Base-by-base conservation (phyloP, 805 yeast species). In the Candida broadrunensis region DNA sequence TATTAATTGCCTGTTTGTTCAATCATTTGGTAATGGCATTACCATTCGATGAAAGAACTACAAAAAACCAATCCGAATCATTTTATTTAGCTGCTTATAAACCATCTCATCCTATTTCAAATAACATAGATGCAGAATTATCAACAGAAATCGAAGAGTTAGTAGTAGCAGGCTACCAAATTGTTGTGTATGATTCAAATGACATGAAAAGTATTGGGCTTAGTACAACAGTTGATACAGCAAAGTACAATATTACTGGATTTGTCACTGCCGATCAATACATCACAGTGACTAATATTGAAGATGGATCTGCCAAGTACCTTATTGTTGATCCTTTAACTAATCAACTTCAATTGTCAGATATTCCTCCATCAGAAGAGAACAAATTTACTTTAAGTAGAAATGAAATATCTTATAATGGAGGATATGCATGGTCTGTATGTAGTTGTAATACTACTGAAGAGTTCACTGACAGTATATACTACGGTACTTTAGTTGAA, bases 21-120 rank as follows among this genome's bases (percentile, higher is more conserved):
- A 11, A 8, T 25, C 29, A 25, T 5, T 25, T 25, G 14, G 5
- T n/a, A 25, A 9, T 5, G 14, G 29, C 29, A 13, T 25, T 13
- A 13, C 14, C 29, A 9, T 9, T 25, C 14, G 9, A 21, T 21
- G 9, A 21, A 9, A 21, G 29, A 25, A 13, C 29, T 25, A 5
- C 14, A 13, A 13, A 9, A 5, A 29, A 25, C 18, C 27, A 19
- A 17, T 35, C 37, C 15, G 32, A 35, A 25, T 18, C 13, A 11
- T 35, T 35, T 16, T 35, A 35, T 21, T 35, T 35, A 32, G 37
- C 29, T 12, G 37, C 37, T 4, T 35, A 35, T 24, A 23, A 25
- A 24, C 37, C 37, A 25, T 14, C 32, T 14, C 19, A 35, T 35
- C 23, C 13, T 14, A 24, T 12, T 19, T 24, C 23, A 6, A n/a